Percentiles rank a stretch among this genome's conserved stretches.
Conservation (phyloP, 176 grass and related monocot species). For the Zea luxurians region DNA sequence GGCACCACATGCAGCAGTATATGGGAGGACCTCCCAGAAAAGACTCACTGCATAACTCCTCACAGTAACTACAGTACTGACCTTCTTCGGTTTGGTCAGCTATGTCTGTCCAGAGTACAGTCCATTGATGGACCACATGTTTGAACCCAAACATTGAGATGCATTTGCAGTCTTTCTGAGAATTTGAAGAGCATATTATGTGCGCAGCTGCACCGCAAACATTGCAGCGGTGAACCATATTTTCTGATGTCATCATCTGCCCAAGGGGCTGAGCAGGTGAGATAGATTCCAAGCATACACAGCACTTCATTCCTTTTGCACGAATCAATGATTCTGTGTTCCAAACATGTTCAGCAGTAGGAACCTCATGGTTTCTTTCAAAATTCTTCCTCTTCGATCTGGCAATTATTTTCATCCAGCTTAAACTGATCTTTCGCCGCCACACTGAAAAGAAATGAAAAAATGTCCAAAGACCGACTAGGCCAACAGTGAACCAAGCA, state of each 20-base stretch:
- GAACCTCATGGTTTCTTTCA: constrained; percentile 46
- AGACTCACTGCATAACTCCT: constrained; percentile 64
- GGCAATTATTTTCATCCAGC: constrained; percentile 75
- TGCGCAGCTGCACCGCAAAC: constrained; percentile 73
- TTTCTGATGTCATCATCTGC: constrained; percentile 36
- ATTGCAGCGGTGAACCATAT: constrained; percentile 58
- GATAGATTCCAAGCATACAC: constrained; percentile 70
- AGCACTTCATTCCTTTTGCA: constrained; percentile 62
- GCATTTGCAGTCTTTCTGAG: constrained; percentile 82
- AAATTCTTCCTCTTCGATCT: constrained; percentile 60
- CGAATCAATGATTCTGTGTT: constrained; percentile 47
- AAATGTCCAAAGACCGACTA: constrained; percentile 48
- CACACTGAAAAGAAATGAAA: constrained; percentile 53
- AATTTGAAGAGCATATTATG: constrained; percentile 61
- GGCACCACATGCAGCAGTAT: constrained; percentile 90
- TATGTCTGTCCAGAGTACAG: constrained; percentile 64
- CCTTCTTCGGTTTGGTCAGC: constrained; percentile 61
- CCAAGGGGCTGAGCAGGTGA: constrained; percentile 48
- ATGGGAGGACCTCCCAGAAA: constrained; percentile 62
- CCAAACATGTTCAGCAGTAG: constrained; percentile 67
- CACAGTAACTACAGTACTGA: constrained; percentile 70
- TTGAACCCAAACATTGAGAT: constrained; percentile 63
- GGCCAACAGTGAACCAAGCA: constrained; percentile 35
- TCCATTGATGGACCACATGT: constrained; percentile 70
- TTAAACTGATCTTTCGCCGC: constrained; percentile 58